A percentile compares a stretch with the other conserved stretches of the same genome.
These are phyloP conservation scores for Hippophae gyantsensis DNA, from an alignment of 306 rosid genomes.

Conservation along the genomic window DNA sequence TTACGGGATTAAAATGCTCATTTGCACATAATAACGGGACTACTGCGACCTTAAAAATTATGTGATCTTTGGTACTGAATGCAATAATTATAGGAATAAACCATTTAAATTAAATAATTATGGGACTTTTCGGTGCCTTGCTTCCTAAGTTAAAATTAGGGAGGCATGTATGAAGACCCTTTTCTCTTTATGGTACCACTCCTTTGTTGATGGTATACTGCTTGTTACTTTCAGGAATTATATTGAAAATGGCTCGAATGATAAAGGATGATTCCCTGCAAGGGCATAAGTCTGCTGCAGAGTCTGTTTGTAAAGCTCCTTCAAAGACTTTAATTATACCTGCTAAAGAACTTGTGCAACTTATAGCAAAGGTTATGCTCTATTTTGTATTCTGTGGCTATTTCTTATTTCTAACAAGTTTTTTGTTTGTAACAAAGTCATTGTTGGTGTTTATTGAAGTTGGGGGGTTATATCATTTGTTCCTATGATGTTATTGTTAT, in stretches of 20 bases:
- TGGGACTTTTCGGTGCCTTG: too few species aligned
- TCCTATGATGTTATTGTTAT: background rate
- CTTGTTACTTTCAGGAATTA: constrained; percentile 47
- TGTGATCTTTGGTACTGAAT: too few species aligned
- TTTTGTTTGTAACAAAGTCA: background rate
- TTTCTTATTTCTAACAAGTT: background rate
- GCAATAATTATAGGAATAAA: too few species aligned
- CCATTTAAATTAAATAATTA: too few species aligned
- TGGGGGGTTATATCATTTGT: background rate
- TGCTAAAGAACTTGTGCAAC: constrained; percentile 80
- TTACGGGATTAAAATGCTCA: too few species aligned
- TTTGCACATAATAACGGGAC: too few species aligned
- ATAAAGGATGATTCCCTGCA: constrained; percentile 56
- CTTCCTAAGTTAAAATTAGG: too few species aligned
- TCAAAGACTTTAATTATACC: constrained; percentile 59
- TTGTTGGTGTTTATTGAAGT: background rate
- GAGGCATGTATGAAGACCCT: background rate
- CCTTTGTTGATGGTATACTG: constrained; percentile 14
- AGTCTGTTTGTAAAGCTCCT: constrained; percentile 54
- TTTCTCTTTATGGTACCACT: background rate
- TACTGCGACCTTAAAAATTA: too few species aligned
- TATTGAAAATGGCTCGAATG: constrained; percentile 77
- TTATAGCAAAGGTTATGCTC: constrained; percentile 69
- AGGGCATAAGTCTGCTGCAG: constrained; percentile 57
- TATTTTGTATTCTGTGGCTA: constrained; percentile 17